Base-by-base conservation (phyloP, 129 eudicot genomes). In the Saposhnikovia divaricata region DNA sequence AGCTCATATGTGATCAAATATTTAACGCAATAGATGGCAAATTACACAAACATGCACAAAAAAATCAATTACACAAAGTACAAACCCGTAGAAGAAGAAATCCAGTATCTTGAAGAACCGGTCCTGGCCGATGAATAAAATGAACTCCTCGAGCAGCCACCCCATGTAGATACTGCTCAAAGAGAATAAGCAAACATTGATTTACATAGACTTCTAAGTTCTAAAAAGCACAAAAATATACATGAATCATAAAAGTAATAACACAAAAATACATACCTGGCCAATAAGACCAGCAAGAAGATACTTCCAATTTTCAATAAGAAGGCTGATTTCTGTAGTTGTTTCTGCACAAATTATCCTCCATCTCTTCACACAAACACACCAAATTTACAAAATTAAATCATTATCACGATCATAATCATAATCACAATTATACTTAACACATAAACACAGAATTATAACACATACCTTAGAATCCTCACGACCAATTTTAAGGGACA, bases 401-500 rank as follows among this genome's bases (percentile, higher is more conserved):
- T n/a, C 43, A 66, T 28, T 16, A 38, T 18, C 40, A 31, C 21
- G 15, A 28, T 14, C 1, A 42, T n/a, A 75, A 21, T 48, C 8
- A 38, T 4, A 39, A 39, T 21, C 55, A 48, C 21, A 48, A 13
- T 2, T 11, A 47, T 47, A 48, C 6, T 3, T 15, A 14, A 48
- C 19, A 14, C 55, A 44, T 9, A 9, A 44, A 9, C 53, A 50
- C 2, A 51, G 2, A 5, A 50, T 18, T 6, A 51, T 6, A 51
- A 14, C 43, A 42, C 73, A 72, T 81, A 92, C 99, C 98, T 96
- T 96, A 3, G 99, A 96, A 96, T 96, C 90, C 86, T 96, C 99
- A 83, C 99, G 98, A 90, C 96, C 85, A 83, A 96, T 88, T 88
- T 96, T 92, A 89, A 92, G 82, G 88, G 99, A 96, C 99, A 96